Evolutionary conservation across 768 basidiomycete species (phyloP).

Genomic region (Serpula lacrymans): DNA sequence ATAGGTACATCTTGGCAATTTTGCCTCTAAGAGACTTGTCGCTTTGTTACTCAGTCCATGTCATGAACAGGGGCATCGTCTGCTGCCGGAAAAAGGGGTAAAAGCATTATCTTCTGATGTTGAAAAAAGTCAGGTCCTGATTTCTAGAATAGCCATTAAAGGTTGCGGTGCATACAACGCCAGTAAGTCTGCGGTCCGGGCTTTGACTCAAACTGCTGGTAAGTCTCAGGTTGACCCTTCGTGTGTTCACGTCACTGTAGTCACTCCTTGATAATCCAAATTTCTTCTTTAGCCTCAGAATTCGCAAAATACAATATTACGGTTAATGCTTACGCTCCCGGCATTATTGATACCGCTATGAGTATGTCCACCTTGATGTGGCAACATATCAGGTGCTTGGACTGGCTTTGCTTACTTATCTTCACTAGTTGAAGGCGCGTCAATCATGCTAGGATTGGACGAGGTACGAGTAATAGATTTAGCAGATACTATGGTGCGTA

Average conservation of each 20-base stretch:
- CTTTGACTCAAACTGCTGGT: slow-evolving; percentile 37
- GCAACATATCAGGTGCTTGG: no score
- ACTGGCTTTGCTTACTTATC: slow-evolving; percentile 1
- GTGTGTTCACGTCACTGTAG: slow-evolving; percentile 29
- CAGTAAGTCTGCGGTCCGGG: slow-evolving; percentile 36
- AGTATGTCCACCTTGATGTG: no score
- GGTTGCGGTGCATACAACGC: slow-evolving; percentile 19
- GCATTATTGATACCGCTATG: slow-evolving; percentile 8
- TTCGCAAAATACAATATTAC: slow-evolving; percentile 15
- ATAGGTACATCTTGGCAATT: slow-evolving; percentile 33
- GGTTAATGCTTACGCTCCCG: slow-evolving; percentile 22
- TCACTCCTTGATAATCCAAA: no score
- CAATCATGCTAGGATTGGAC: no score
- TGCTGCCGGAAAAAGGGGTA: slow-evolving; percentile 27
- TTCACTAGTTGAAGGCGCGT: no score
- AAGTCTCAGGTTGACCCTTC: slow-evolving; percentile 23
- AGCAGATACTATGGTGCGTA: no score
- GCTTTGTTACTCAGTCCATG: no score
- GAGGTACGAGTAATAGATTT: no score
- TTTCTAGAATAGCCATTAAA: neutral
- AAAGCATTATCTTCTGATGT: neutral
- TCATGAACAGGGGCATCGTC: slow-evolving; percentile 28
- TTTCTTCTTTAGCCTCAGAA: slow-evolving; percentile 5
- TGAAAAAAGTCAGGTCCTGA: slow-evolving; percentile 7
- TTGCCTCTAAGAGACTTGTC: no score